Evolutionary conservation across 1,284 basidiomycete genomes (phyloP).

Genomic region (Trichosporon sp.): DNA sequence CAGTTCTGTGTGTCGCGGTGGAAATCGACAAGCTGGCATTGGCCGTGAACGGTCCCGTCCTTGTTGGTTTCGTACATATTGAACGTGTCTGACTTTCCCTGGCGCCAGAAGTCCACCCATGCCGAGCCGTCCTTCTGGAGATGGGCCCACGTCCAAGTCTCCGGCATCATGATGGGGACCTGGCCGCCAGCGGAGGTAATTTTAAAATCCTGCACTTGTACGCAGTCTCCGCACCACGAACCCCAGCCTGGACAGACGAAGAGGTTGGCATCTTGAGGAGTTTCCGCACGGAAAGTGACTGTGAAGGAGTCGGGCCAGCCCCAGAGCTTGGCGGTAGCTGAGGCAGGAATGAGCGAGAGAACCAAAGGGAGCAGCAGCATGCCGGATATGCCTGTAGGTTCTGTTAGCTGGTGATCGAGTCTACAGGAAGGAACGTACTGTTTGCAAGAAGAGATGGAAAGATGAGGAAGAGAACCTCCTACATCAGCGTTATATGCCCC

Average conservation of each 20-base stretch:
- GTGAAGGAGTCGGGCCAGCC: slow-evolving; percentile 4
- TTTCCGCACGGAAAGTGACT: not conserved
- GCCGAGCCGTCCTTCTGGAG: not conserved
- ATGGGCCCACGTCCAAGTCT: not conserved
- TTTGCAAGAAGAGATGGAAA: no score
- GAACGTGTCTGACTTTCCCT: not conserved
- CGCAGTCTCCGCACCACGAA: not conserved
- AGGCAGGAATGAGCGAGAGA: not conserved
- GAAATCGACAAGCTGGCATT: not conserved
- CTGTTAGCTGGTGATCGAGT: not conserved
- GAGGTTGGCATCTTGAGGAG: not conserved
- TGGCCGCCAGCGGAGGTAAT: not conserved
- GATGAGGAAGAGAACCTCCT: no score
- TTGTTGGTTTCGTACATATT: slow-evolving; percentile 1
- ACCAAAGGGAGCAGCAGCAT: not conserved
- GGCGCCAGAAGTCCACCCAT: slow-evolving; percentile 10
- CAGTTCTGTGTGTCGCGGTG: not conserved
- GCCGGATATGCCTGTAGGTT: not conserved
- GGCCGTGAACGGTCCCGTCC: not conserved
- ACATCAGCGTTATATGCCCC: no score
- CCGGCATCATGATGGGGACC: not conserved
- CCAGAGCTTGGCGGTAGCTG: slow-evolving; percentile 4
- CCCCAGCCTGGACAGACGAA: not conserved
- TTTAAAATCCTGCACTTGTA: not conserved
- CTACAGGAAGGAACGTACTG: no score